phyloP scores from a whole-genome alignment of 352 stramenopile species.

The Thraustochytrium sp. region DNA sequence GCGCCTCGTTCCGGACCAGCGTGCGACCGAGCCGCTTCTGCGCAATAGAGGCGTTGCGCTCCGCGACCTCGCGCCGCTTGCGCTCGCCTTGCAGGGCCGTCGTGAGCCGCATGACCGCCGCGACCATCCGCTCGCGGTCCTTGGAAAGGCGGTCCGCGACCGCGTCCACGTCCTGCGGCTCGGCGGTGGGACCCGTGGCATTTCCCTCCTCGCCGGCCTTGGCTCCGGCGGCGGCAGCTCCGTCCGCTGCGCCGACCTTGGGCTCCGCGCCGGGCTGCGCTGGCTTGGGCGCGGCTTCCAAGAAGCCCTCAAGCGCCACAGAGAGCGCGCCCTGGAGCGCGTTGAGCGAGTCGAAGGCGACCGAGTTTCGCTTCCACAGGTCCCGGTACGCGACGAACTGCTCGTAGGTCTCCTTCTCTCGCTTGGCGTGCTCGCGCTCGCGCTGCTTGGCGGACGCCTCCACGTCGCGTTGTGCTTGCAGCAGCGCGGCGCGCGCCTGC shows the following conservation, averaged over 20 bases:
- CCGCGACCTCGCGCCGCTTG: slow-evolving; percentile 16
- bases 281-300: background rate
- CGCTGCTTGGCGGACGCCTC: background rate
- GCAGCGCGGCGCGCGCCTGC: background rate
- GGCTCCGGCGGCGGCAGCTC: background rate
- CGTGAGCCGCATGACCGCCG: background rate
- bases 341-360: background rate
- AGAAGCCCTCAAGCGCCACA: background rate
- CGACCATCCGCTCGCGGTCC: background rate
- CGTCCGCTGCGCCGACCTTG: background rate
- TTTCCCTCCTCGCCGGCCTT: background rate
- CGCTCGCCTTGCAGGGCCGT: background rate
- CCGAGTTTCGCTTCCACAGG: slow-evolving; percentile 12
- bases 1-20: background rate
- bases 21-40: slow-evolving; percentile 19
- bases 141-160: background rate
- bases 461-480: background rate
- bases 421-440: background rate
- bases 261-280: too few relatives aligned
- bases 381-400: slow-evolving; percentile 32
- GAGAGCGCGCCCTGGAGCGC: background rate
- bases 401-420: background rate
- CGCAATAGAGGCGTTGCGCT: slow-evolving; percentile 12
- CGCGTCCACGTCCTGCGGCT: background rate
- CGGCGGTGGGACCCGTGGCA: background rate